A percentile compares a stretch with the other conserved stretches of the same genome.
phyloP scores from a whole-genome alignment of 495 filamentous ascomycete genomes.

The Podospora pseudocomata region DNA sequence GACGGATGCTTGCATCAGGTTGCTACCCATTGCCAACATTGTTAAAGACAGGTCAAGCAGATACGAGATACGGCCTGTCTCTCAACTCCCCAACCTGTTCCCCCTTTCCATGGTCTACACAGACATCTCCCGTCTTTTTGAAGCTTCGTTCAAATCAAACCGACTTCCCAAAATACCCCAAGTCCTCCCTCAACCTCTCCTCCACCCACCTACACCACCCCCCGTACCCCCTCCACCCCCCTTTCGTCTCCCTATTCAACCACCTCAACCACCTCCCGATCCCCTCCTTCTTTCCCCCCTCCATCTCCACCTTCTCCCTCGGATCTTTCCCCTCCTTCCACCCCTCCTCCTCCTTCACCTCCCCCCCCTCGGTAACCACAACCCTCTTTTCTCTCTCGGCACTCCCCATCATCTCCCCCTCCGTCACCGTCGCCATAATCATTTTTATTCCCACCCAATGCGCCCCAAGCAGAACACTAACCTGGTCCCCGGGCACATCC shows the following conservation, averaged over 20 bases:
- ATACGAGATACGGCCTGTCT: no score
- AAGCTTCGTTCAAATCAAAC: constrained; percentile 2
- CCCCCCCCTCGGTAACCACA: not conserved
- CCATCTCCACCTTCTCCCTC: not conserved
- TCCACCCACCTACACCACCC: constrained; percentile 50
- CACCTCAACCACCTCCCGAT: constrained; percentile 40
- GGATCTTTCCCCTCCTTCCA: not conserved
- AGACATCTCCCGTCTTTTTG: no score
- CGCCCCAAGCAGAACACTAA: constrained; percentile 49
- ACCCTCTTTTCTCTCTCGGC: constrained; percentile 17
- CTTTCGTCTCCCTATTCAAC: constrained; percentile 42
- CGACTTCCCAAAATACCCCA: constrained; percentile 35
- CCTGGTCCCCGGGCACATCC: constrained; percentile 43
- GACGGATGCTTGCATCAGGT: no score
- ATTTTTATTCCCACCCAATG: constrained; percentile 59
- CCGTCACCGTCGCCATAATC: constrained; percentile 51
- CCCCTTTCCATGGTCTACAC: no score
- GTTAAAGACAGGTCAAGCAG: no score
- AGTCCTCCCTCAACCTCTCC: constrained; percentile 35
- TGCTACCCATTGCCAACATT: no score
- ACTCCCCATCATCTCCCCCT: constrained; percentile 25
- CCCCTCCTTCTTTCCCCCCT: constrained; percentile 26
- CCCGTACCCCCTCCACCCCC: constrained; percentile 34
- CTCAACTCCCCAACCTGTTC: no score
- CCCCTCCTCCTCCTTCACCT: constrained; percentile 5